Evolutionary conservation across 1,139 yeast genomes (phyloP), one percentile per base, ranked within the genome.

Genomic region (Yamadazyma sp.): DNA sequence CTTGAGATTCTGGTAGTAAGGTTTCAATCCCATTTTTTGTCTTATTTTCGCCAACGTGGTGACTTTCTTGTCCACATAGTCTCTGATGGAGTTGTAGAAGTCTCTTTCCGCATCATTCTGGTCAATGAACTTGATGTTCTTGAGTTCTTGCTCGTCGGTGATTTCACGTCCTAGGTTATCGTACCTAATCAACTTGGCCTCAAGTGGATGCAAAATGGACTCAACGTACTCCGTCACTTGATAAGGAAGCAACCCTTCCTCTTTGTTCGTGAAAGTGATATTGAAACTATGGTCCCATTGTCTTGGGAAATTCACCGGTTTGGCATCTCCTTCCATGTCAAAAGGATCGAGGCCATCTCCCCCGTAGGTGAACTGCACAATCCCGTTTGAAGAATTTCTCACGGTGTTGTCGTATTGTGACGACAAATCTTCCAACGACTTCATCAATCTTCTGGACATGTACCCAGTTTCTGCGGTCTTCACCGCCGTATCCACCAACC

Each of bases 401-500:
- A 94, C 98, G 0, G 98, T 92, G 53, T 83, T 81, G 61, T 94
- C 98, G 62, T 94, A 94, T 58, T 85, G 92, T 43, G 95, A 79
- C 33, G 96, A 87, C 59, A 94, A 75, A 69, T 94, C 99, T 69
- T 94, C 99, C 50, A 94, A 71, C 3, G 98, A 92, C 61, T 94
- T 94, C 98, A 94, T 94, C 64, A 94, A 77, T 65, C 99, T 83
- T 67, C 99, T 87, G 14, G 98, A 92, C 95, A 92, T 94, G 65
- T 94, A 94, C 61, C 99, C 99, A 6, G 99, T 94, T 63, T 94
- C 98, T 3, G 98, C 98, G 23, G 99, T 94, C 61, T 94, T 94
- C 42, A 94, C 98, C 6, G 98, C 98, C 12, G 99, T 94, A 74
- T 94, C 99, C 41, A 94, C 98, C 63, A 94, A 74, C 63, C 99